Percentiles rank a stretch among this genome's conserved stretches.
phyloP scores from a whole-genome alignment of 495 filamentous ascomycete species.

The Xylaria flabelliformis region DNA sequence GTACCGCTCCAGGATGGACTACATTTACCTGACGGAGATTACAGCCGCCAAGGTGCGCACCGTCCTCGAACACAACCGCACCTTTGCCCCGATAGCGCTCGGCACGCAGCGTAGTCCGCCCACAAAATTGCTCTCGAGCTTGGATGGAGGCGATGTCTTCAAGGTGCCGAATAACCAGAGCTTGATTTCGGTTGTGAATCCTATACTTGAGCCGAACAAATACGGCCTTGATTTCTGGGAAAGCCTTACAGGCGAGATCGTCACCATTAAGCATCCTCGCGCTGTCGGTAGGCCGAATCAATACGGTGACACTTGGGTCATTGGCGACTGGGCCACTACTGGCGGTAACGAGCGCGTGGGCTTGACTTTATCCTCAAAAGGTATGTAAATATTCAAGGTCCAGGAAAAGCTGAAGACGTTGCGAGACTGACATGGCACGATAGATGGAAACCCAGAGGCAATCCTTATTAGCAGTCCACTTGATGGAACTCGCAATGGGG shows the following conservation, averaged over 20 bases:
- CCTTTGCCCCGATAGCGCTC: slow-evolving; percentile 58
- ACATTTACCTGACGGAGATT: slow-evolving; percentile 65
- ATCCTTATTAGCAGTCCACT: slow-evolving; percentile 65
- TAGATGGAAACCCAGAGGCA: slow-evolving; percentile 67
- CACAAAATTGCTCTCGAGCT: slow-evolving; percentile 54
- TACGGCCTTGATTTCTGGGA: slow-evolving; percentile 73
- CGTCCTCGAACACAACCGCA: slow-evolving; percentile 53
- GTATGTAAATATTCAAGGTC: slow-evolving; percentile 24
- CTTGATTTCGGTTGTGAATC: slow-evolving; percentile 60
- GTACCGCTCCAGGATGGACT: slow-evolving; percentile 57
- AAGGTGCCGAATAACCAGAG: slow-evolving; percentile 59
- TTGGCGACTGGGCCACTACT: slow-evolving; percentile 60
- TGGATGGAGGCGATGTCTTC: slow-evolving; percentile 63
- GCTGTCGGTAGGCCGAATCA: slow-evolving; percentile 58
- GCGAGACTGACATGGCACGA: slow-evolving; percentile 4
- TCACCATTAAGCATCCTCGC: slow-evolving; percentile 55
- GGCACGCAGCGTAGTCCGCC: slow-evolving; percentile 59
- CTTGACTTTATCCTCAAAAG: slow-evolving; percentile 57
- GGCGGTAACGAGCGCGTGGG: slow-evolving; percentile 61
- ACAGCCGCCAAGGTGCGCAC: slow-evolving; percentile 52
- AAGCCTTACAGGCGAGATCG: slow-evolving; percentile 63
- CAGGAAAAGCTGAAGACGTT: neutral
- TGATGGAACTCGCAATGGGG: slow-evolving; percentile 63
- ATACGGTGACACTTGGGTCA: slow-evolving; percentile 68
- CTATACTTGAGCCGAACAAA: slow-evolving; percentile 55